These are phyloP conservation scores for Neurospora sp. DNA, from an alignment of 495 filamentous ascomycete species.

Conservation along the genomic window DNA sequence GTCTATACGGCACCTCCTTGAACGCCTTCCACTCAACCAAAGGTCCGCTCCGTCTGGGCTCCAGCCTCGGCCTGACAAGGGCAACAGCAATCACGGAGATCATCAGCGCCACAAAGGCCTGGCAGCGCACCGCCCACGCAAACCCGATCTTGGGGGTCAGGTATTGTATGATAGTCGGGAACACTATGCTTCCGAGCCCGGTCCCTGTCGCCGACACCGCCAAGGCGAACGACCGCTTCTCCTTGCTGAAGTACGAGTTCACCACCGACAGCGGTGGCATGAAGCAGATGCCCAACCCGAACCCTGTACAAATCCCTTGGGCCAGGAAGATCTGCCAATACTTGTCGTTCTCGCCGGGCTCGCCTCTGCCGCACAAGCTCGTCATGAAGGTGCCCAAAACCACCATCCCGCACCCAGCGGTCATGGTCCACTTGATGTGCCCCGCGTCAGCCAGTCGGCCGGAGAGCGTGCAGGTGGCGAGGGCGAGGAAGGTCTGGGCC, in stretches of 20 bases:
- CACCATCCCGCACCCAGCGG: constrained; percentile 24
- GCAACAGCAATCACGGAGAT: constrained; percentile 19
- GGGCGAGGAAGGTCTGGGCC: constrained; percentile 34
- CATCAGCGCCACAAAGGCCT: constrained; percentile 28
- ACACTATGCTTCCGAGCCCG: constrained; percentile 32
- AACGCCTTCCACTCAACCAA: constrained; percentile 34
- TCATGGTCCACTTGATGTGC: constrained; percentile 26
- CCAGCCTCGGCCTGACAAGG: constrained; percentile 23
- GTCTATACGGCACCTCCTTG: constrained; percentile 27
- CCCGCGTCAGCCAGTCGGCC: constrained; percentile 34
- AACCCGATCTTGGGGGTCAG: constrained; percentile 33
- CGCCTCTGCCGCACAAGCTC: constrained; percentile 18
- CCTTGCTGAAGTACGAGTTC: constrained; percentile 28
- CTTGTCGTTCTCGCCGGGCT: neutral
- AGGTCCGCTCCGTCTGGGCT: constrained; percentile 23
- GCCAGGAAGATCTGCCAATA: constrained; percentile 38
- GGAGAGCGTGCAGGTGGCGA: constrained; percentile 27
- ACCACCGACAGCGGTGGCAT: constrained; percentile 33
- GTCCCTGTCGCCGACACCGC: constrained; percentile 30
- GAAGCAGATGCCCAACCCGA: constrained; percentile 34
- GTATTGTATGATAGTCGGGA: constrained; percentile 32
- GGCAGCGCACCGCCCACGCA: constrained; percentile 33
- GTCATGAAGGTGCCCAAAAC: constrained; percentile 35
- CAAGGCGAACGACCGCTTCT: constrained; percentile 25
- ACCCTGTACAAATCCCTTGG: constrained; percentile 31